These are phyloP conservation scores for Russula brevipes DNA, from an alignment of 768 basidiomycete genomes.

Conservation along the genomic window DNA sequence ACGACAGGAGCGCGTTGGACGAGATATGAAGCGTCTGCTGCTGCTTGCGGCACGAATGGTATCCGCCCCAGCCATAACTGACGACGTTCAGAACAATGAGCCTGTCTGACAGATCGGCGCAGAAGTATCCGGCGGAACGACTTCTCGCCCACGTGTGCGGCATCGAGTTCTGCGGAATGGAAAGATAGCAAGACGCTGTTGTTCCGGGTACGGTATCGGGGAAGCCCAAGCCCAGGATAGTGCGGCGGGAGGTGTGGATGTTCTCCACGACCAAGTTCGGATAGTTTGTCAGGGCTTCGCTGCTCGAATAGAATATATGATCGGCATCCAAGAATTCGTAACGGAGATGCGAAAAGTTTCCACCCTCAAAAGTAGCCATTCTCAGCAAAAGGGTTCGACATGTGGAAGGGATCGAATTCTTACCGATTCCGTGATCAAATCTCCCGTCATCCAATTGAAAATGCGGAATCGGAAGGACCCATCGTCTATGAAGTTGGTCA, in stretches of 20 bases:
- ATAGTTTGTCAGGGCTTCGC: background rate
- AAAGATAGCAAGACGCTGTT: background rate
- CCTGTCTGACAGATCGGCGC: background rate
- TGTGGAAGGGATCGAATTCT: background rate
- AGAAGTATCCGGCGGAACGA: background rate
- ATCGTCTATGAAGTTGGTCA: background rate
- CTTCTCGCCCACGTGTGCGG: background rate
- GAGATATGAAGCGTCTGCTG: slow-evolving; percentile 2
- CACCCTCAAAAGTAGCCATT: background rate
- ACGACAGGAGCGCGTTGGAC: background rate
- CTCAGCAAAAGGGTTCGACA: background rate
- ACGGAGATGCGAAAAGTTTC: background rate
- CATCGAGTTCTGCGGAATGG: slow-evolving; percentile 2
- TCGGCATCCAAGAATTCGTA: slow-evolving; percentile 8
- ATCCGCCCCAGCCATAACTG: background rate
- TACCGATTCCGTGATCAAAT: background rate
- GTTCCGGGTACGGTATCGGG: background rate
- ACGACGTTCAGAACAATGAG: slow-evolving; percentile 3
- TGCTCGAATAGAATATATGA: slow-evolving; percentile 1
- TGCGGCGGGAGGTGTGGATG: background rate
- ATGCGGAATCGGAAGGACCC: slow-evolving; percentile 2
- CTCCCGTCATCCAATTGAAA: background rate
- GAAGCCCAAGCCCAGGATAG: background rate
- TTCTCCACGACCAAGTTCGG: slow-evolving; percentile 1
- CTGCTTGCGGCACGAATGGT: background rate